These are phyloP conservation scores for Metschnikowia hibisci DNA, from an alignment of 805 yeast species.

Conservation along the genomic window DNA sequence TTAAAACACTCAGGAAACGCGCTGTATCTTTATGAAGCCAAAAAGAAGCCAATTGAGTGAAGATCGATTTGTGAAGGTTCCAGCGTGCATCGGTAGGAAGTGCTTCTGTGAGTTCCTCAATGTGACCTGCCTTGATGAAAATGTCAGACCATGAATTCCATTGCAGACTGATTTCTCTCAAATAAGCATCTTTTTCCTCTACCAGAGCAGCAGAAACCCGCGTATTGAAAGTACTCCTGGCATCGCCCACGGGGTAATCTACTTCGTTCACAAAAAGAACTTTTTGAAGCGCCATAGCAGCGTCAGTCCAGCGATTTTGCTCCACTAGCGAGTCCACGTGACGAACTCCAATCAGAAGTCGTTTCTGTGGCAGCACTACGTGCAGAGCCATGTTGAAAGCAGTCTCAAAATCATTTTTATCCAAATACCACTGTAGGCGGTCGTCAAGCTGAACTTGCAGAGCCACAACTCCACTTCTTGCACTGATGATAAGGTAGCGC, in stretches of 20 bases:
- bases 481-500: conserved; percentile 67
- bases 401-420: conserved; percentile 48
- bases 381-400: conserved; percentile 79
- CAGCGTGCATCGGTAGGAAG: conserved; percentile 51
- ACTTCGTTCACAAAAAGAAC: conserved; percentile 19
- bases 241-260: conserved; percentile 27
- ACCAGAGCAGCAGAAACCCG: conserved; percentile 10
- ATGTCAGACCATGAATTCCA: conserved; percentile 67
- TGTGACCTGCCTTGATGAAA: conserved; percentile 47
- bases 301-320: conserved; percentile 50
- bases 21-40: conserved; percentile 32
- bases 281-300: conserved; percentile 45
- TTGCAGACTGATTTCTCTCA: conserved; percentile 28
- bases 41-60: conserved; percentile 44
- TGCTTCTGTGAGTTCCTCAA: conserved; percentile 43
- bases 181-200: conserved; percentile 18
- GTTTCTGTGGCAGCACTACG: conserved; percentile 45
- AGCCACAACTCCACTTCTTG: conserved; percentile 77
- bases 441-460: conserved; percentile 68
- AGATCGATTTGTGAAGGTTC: conserved; percentile 26
- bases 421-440: conserved; percentile 67
- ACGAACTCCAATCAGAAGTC: conserved; percentile 58
- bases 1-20: conserved; percentile 41
- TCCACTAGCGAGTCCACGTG: conserved; percentile 46
- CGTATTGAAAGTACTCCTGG: conserved; percentile 28